Percentiles rank a stretch among this genome's conserved stretches.
These are phyloP conservation scores for Trichocomaceae sp. DNA, from an alignment of 2,329 filamentous ascomycete genomes.

Conservation along the genomic window DNA sequence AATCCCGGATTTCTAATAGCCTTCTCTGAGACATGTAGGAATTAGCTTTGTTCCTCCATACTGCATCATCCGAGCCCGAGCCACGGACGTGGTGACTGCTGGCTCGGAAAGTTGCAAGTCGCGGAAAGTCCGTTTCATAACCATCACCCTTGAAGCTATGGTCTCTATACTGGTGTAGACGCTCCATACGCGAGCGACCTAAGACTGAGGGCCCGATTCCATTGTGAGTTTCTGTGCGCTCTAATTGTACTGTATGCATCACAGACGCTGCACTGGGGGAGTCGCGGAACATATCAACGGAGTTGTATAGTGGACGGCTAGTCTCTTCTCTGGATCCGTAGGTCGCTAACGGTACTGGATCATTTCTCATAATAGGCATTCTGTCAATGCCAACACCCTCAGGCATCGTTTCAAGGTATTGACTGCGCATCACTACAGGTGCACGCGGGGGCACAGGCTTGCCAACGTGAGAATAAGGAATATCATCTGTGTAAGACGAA, in stretches of 20 bases:
- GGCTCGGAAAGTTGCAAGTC: constrained; percentile 4
- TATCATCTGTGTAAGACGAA: constrained; percentile 7
- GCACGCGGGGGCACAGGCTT: not conserved
- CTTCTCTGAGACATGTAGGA: constrained; percentile 16
- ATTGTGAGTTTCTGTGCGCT: constrained; percentile 12
- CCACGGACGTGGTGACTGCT: constrained; percentile 4
- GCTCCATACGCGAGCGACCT: constrained; percentile 13
- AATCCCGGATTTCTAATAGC: constrained; percentile 30
- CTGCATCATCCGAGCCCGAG: constrained; percentile 10
- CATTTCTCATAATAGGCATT: constrained; percentile 1
- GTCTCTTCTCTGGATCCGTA: constrained; percentile 12
- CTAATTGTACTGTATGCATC: not conserved
- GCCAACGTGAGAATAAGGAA: constrained; percentile 5
- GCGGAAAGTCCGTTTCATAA: constrained; percentile 12
- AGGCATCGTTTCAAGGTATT: not conserved
- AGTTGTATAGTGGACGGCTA: not conserved
- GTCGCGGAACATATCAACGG: not conserved
- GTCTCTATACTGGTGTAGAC: constrained; percentile 9
- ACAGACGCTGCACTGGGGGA: not conserved
- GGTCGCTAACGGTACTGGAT: not conserved
- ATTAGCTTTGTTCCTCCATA: constrained; percentile 16
- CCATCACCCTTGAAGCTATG: constrained; percentile 17
- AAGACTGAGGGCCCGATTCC: constrained; percentile 11
- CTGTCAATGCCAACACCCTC: not conserved
- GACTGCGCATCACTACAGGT: not conserved